Conservation (phyloP, 495 filamentous ascomycete species). For the Penicillium mononematosum region DNA sequence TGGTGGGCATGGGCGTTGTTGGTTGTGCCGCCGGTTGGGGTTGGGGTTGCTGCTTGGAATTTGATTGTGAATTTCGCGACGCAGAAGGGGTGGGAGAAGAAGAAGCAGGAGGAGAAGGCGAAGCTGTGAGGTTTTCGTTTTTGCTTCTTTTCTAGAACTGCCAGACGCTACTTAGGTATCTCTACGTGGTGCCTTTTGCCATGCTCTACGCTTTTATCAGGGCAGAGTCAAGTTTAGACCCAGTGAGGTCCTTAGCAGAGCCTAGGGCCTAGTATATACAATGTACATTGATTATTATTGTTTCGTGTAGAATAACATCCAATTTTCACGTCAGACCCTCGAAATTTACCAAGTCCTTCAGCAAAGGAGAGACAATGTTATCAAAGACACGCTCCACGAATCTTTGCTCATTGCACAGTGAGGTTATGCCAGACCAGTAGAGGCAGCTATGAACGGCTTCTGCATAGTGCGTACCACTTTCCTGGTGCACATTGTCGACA, state of each 20-base stretch:
- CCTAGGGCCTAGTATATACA: neutral
- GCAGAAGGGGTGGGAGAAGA: conserved; percentile 66
- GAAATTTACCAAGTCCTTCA: conserved; percentile 21
- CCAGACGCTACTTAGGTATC: neutral
- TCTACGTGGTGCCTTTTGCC: neutral
- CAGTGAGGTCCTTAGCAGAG: neutral
- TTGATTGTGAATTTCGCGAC: conserved; percentile 64
- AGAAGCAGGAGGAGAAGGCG: conserved; percentile 64
- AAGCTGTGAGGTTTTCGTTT: conserved; percentile 51
- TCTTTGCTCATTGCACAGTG: conserved; percentile 8
- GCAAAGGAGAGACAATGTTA: conserved; percentile 19
- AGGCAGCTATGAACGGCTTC: conserved; percentile 37
- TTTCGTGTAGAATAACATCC: neutral
- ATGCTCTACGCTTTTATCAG: neutral
- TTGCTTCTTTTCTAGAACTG: neutral
- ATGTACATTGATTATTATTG: neutral
- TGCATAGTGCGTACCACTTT: conserved; percentile 34
- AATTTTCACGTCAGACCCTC: conserved; percentile 5
- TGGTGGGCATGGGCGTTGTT: conserved; percentile 82
- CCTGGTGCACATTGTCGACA: conserved; percentile 26
- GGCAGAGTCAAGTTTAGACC: neutral
- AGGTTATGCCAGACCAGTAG: conserved; percentile 23
- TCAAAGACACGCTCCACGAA: conserved; percentile 20
- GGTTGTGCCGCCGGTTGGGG: conserved; percentile 69
- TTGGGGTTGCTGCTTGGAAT: conserved; percentile 61